Percentiles rank a stretch among this genome's conserved stretches.
phyloP scores from a whole-genome alignment of 2,329 filamentous ascomycete genomes.

The Colletotrichum viniferum region DNA sequence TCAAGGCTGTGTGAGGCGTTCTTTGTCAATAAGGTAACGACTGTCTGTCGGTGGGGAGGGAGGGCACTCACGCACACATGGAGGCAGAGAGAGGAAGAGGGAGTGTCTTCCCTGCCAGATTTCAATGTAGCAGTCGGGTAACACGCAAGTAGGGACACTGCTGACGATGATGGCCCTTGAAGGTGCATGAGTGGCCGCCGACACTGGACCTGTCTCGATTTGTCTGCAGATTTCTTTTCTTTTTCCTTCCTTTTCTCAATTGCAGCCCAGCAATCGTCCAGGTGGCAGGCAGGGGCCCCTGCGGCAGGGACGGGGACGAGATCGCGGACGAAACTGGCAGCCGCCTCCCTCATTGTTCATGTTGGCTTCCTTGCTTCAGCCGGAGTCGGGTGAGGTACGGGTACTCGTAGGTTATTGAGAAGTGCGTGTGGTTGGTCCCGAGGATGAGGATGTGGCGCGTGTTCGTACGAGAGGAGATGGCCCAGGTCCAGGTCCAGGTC shows the following conservation, averaged over 20 bases:
- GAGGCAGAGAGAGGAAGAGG: not conserved
- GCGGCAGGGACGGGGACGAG: not conserved
- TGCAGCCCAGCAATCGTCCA: not conserved
- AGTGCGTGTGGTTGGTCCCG: not conserved
- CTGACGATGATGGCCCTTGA: not conserved
- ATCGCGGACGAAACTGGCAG: not conserved
- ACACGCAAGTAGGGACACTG: not conserved
- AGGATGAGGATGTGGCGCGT: not conserved
- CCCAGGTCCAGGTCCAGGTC: not conserved
- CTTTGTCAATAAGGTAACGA: not conserved
- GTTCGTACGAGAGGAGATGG: not conserved
- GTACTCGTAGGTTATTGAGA: not conserved
- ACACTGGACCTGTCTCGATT: not conserved
- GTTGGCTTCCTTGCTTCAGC: not conserved
- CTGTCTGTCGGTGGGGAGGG: not conserved
- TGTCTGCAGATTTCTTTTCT: not conserved
- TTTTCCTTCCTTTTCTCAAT: constrained; percentile 2
- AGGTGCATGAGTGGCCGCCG: not conserved
- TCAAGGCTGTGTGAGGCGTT: not conserved
- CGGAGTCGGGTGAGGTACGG: not conserved
- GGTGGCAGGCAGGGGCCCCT: not conserved
- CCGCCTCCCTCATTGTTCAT: not conserved
- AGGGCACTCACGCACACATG: not conserved
- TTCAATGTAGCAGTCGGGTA: not conserved
- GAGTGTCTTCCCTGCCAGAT: not conserved